Base-by-base conservation (phyloP, 108 stramenopile species). In the Nitzschia sp. region DNA sequence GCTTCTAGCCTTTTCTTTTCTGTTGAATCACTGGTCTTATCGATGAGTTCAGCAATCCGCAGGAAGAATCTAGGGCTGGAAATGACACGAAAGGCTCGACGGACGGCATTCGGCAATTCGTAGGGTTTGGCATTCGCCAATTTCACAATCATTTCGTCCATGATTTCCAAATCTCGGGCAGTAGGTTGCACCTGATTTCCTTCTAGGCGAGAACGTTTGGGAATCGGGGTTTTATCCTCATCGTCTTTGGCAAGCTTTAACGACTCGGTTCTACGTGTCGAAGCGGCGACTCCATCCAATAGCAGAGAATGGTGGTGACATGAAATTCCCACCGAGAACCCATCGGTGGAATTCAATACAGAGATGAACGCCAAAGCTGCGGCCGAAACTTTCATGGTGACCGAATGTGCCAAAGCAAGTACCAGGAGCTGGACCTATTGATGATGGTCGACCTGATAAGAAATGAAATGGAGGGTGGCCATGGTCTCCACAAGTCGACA, bases 61-160 rank as follows among this genome's bases (percentile, higher is more conserved):
- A 95, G 34, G 66, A 95, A 95, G 73, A 95, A 95, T 32, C 55
- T 85, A 0, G 94, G 94, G 27, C 88, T 90, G n/a, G 81, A 81
- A 28, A 89, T 71, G 53, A 93, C 90, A 6, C 90, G 91, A 66
- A 95, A 90, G 25, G 94, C 90, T 27, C 85, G 74, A 49, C 79
- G 74, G 1, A 95, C 89, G 38, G 94, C 91, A 66, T 81, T 86
- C 3, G 91, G 91, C n/a, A 93, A 77, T 46, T 95, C 94, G 60
- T 91, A 91, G 0, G 90, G 88, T 69, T 91, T 89, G 36, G 94
- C 91, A 49, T 85, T 65, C 53, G 80, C 46, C 25, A 95, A 62
- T 67, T 95, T 95, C 30, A 63, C 71, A 33, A 95, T 92, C 94
- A 95, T 95, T 68, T 92, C 88, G 73, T 95, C 94, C 82, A 95